Base-by-base conservation (phyloP, 108 stramenopile genomes). In the Skeletonema potamos region DNA sequence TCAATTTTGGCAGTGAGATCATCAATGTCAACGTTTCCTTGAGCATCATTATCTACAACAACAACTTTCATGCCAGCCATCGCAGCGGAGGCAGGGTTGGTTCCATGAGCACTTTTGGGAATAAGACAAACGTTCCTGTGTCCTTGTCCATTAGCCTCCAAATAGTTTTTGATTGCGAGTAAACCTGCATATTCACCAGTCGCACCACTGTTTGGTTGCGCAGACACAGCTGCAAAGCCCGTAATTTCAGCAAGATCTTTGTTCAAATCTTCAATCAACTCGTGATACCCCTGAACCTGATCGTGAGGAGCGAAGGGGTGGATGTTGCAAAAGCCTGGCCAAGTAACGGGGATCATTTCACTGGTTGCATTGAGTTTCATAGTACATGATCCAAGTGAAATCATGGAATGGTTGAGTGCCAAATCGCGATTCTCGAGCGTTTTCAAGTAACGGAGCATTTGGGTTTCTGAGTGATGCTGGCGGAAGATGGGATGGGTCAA, bases 291-390 rank as follows among this genome's bases (percentile, higher is more conserved):
- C 37, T 67, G 62, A 15, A 92, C 95, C 87, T 98, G 97, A 83
- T 97, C 87, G 34, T 77, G 76, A 17, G 99, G 99, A 22, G 96
- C 98, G 81, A 99, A 99, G 28, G 99, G 99, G 78, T 99, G 99
- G 58, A 99, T 94, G 85, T 97, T 81, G 64, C 87, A 86, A 76
- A 98, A 90, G 66, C 93, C 96, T 36, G 96, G 92, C 99, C 98
- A 98, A 6, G 98, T 97, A n/a, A 99, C 84, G n/a, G 99, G 98
- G 34, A 96, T 88, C 97, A 99, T 98, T 87, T 99, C 99, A 46
- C 91, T 85, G 3, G 97, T 95, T 28, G 98, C 97, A 70, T 99
- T 99, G 54, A 99, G 81, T 85, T 99, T 99, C 99, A 99, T 99
- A 59, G 99, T 99, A 78, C 99, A 99, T 0, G 96, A 97, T 7